Evolutionary conservation across 2,329 filamentous ascomycete genomes (phyloP).

Genomic region (Dactylellina cionopaga): DNA sequence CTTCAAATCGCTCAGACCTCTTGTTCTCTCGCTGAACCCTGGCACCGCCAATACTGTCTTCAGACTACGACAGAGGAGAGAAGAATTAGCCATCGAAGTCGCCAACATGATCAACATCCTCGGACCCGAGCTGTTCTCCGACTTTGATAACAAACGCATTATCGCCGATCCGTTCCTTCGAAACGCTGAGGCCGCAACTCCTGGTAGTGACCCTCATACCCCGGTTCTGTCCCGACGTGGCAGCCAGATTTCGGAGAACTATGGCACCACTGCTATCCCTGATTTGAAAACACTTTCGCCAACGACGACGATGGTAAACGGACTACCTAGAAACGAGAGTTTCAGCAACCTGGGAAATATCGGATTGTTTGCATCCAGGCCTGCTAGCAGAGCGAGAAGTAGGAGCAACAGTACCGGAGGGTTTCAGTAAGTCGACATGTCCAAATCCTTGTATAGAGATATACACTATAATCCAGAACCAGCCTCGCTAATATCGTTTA

Average conservation of each 20-base stretch:
- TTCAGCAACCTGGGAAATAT: slow-evolving; percentile 89
- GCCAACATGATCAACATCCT: slow-evolving; percentile 94
- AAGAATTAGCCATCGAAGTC: slow-evolving; percentile 80
- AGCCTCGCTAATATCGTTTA: neutral
- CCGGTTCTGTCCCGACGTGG: slow-evolving; percentile 51
- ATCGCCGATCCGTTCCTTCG: slow-evolving; percentile 64
- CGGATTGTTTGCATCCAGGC: slow-evolving; percentile 90
- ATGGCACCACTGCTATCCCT: slow-evolving; percentile 31
- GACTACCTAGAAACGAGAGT: slow-evolving; percentile 82
- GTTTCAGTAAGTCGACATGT: slow-evolving; percentile 66
- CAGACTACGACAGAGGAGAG: slow-evolving; percentile 77
- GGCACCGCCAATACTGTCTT: slow-evolving; percentile 84
- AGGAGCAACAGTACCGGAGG: slow-evolving; percentile 72
- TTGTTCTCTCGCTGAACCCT: slow-evolving; percentile 85
- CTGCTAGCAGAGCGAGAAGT: slow-evolving; percentile 74
- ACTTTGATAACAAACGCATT: slow-evolving; percentile 78
- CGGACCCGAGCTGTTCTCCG: slow-evolving; percentile 95
- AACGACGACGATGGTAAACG: slow-evolving; percentile 27
- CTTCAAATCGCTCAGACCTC: slow-evolving; percentile 87
- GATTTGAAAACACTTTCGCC: slow-evolving; percentile 31
- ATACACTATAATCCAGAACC: neutral
- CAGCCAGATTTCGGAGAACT: slow-evolving; percentile 51
- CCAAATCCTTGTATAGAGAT: slow-evolving; percentile 64
- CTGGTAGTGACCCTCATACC: slow-evolving; percentile 58
- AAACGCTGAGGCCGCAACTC: slow-evolving; percentile 56